A percentile compares a stretch with the other conserved stretches of the same genome.
These are phyloP conservation scores for Sporisorium exsertum DNA, from an alignment of 1,284 basidiomycete genomes.

Conservation along the genomic window DNA sequence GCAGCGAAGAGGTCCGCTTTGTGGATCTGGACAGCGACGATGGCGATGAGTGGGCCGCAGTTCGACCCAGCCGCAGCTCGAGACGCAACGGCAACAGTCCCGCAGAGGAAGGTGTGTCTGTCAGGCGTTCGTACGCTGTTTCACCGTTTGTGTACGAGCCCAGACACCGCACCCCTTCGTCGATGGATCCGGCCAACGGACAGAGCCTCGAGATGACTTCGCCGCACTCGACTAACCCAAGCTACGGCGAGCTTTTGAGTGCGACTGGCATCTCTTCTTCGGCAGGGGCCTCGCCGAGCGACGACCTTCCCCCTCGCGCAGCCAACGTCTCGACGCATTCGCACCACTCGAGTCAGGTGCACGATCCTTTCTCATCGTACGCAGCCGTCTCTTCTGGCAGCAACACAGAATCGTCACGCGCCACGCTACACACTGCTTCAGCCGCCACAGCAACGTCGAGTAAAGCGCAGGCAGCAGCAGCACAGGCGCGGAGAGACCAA, in stretches of 20 bases:
- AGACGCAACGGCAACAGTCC: slow-evolving; percentile 8
- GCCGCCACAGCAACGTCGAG: slow-evolving; percentile 7
- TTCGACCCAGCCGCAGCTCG: slow-evolving; percentile 9
- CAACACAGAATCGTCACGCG: slow-evolving; percentile 1
- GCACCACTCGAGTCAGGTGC: slow-evolving; percentile 27
- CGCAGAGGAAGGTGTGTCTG: slow-evolving; percentile 4
- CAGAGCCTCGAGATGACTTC: slow-evolving; percentile 45
- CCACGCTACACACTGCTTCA: slow-evolving; percentile 17
- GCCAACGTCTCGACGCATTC: slow-evolving; percentile 22
- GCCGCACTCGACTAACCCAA: slow-evolving; percentile 23
- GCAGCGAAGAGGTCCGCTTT: slow-evolving; percentile 54
- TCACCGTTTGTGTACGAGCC: slow-evolving; percentile 55
- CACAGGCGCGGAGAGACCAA: slow-evolving; percentile 25
- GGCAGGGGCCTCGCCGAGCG: slow-evolving; percentile 12
- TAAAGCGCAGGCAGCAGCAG: slow-evolving; percentile 25
- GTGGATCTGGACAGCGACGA: slow-evolving; percentile 60
- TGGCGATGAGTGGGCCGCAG: slow-evolving; percentile 26
- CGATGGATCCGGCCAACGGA: slow-evolving; percentile 10
- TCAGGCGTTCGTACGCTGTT: slow-evolving; percentile 30
- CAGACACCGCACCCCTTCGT: slow-evolving; percentile 10
- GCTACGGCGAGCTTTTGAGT: slow-evolving; percentile 41
- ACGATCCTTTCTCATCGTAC: slow-evolving; percentile 21
- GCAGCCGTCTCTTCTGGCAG: not conserved
- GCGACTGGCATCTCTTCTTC: slow-evolving; percentile 21
- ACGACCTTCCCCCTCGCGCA: slow-evolving; percentile 20